Evolutionary conservation across 495 filamentous ascomycete species (phyloP).

Genomic region (Aspergillus sclerotioniger): DNA sequence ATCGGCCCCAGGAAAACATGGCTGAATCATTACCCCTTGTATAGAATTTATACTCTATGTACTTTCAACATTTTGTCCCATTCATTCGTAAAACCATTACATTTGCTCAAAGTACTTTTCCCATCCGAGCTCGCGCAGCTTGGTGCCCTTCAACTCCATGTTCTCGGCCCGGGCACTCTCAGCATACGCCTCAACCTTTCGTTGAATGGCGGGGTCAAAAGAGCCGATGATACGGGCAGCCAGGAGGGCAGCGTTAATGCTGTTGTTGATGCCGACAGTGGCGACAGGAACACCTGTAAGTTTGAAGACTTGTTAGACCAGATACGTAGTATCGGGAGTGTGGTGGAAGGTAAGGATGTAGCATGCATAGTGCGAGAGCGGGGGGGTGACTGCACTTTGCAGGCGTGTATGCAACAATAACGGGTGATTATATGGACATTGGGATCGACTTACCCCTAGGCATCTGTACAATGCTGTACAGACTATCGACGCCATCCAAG

Average conservation of each 20-base stretch:
- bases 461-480: conserved; percentile 94
- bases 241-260: conserved; percentile 84
- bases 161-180: conserved; percentile 64
- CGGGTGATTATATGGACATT: background rate
- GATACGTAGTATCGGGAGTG: background rate
- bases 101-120: conserved; percentile 66
- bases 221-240: conserved; percentile 82
- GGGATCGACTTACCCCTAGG: conserved; percentile 54
- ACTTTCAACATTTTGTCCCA: conserved; percentile 3
- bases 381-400: background rate
- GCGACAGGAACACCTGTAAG: conserved; percentile 72
- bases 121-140: conserved; percentile 59
- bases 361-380: background rate
- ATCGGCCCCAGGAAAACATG: background rate
- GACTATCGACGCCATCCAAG: conserved; percentile 83
- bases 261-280: conserved; percentile 91
- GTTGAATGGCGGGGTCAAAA: conserved; percentile 55
- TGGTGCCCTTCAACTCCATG: conserved; percentile 52
- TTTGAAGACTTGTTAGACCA: conserved; percentile 7
- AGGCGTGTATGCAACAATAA: background rate
- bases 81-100: conserved; percentile 24
- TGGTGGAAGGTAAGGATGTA: too few relatives aligned
- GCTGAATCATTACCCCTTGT: conserved; percentile 1
- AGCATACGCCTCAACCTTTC: conserved; percentile 66
- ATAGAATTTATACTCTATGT: conserved; percentile 9